These are phyloP conservation scores for Candida patagonica DNA, from an alignment of 805 yeast species.

Conservation along the genomic window DNA sequence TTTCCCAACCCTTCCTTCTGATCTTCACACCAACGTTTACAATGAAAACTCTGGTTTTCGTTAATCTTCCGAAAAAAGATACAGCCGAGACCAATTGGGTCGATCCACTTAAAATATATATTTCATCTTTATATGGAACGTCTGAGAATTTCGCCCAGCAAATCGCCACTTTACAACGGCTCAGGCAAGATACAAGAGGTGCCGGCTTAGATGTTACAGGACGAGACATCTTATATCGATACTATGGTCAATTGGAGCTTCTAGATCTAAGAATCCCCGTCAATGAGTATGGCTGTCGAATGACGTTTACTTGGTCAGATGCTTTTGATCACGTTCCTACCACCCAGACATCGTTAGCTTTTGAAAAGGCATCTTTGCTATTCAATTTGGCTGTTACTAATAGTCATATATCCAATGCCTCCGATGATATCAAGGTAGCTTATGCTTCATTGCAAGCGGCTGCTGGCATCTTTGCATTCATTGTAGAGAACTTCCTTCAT, in stretches of 20 bases:
- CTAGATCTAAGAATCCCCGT: constrained; percentile 70
- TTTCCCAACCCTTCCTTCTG: too few relatives aligned
- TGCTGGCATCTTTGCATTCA: constrained; percentile 64
- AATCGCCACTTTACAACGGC: constrained; percentile 42
- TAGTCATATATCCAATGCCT: constrained; percentile 35
- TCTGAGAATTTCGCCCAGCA: constrained; percentile 51
- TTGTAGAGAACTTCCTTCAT: constrained; percentile 75
- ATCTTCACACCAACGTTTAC: too few relatives aligned
- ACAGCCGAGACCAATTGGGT: constrained; percentile 61
- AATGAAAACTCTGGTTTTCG: constrained; percentile 17
- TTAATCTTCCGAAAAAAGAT: constrained; percentile 31
- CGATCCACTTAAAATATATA: constrained; percentile 47
- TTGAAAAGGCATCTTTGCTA: constrained; percentile 78
- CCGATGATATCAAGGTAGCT: constrained; percentile 45
- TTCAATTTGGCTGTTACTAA: constrained; percentile 67
- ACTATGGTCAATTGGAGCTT: constrained; percentile 75
- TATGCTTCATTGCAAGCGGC: constrained; percentile 60
- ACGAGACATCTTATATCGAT: constrained; percentile 49
- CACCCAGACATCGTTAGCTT: constrained; percentile 73
- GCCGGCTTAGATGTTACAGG: constrained; percentile 36
- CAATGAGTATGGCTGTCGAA: constrained; percentile 41
- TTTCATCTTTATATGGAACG: constrained; percentile 54
- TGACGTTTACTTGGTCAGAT: constrained; percentile 72
- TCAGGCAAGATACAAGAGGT: constrained; percentile 52
- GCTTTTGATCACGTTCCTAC: constrained; percentile 42